phyloP scores from a whole-genome alignment of 176 grass and related monocot species.

The Stipa capillata region DNA sequence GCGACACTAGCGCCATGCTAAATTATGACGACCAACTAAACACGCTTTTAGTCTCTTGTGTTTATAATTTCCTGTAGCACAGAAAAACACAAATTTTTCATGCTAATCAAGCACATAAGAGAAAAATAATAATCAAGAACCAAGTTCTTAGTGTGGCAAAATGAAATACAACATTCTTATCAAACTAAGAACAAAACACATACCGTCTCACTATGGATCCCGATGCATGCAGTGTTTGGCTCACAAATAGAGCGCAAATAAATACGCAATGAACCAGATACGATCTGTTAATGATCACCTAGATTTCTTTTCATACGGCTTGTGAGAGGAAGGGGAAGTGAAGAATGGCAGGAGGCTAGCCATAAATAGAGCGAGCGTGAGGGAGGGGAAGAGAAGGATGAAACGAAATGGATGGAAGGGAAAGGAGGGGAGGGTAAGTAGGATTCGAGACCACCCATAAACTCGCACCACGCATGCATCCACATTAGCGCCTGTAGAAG shows the following conservation, averaged over 20 bases:
- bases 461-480: not conserved
- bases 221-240: not conserved
- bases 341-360: not conserved
- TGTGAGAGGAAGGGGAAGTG: not conserved
- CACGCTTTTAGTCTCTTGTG: too few species aligned
- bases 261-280: not conserved
- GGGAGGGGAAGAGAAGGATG: not conserved
- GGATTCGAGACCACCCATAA: not conserved
- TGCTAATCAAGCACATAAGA: not conserved
- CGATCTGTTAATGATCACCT: not conserved
- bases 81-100: too few species aligned
- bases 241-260: not conserved
- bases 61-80: not conserved
- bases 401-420: not conserved
- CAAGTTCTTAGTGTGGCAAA: not conserved
- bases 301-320: not conserved
- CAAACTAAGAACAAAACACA: not conserved
- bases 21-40: not conserved
- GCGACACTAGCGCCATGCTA: not conserved
- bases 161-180: not conserved
- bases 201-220: not conserved
- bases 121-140: not conserved
- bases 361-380: slow-evolving; percentile 12
- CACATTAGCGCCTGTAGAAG: too few species aligned
- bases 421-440: slow-evolving; percentile 33